Percentiles rank a stretch among this genome's conserved stretches.
phyloP scores from a whole-genome alignment of 371 early-diverging fungal genomes.

The Mortierella sp. region DNA sequence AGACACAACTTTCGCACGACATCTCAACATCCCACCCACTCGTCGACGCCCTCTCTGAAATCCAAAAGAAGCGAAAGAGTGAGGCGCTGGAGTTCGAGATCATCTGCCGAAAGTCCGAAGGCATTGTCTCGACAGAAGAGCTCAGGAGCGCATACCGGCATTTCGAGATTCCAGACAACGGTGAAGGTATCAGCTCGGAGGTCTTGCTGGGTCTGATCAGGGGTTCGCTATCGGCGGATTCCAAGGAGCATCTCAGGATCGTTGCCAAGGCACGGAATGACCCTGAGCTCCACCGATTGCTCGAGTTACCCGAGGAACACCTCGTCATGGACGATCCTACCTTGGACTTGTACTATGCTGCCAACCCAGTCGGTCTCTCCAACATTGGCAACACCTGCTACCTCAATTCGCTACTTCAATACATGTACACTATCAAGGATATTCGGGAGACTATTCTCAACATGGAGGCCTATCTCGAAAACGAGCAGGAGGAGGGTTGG shows the following conservation, averaged over 20 bases:
- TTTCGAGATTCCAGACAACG: slow-evolving; percentile 60
- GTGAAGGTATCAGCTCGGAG: slow-evolving; percentile 39
- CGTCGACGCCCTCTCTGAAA: slow-evolving; percentile 61
- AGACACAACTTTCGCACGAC: slow-evolving; percentile 56
- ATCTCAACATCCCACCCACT: slow-evolving; percentile 30
- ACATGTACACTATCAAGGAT: slow-evolving; percentile 79
- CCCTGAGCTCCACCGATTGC: slow-evolving; percentile 29
- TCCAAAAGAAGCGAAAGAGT: slow-evolving; percentile 58
- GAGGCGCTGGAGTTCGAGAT: slow-evolving; percentile 60
- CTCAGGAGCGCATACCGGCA: slow-evolving; percentile 66
- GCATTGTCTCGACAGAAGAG: slow-evolving; percentile 61
- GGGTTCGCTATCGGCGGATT: slow-evolving; percentile 58
- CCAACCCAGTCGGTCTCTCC: slow-evolving; percentile 77
- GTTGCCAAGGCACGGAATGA: slow-evolving; percentile 26
- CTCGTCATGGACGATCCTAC: slow-evolving; percentile 16
- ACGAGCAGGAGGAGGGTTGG: slow-evolving; percentile 62
- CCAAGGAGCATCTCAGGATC: slow-evolving; percentile 25
- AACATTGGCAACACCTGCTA: slow-evolving; percentile 96
- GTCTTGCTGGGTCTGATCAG: slow-evolving; percentile 52
- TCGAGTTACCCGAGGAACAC: slow-evolving; percentile 25
- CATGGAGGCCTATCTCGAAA: slow-evolving; percentile 66
- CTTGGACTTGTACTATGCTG: slow-evolving; percentile 36
- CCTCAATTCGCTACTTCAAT: slow-evolving; percentile 87
- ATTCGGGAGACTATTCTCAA: slow-evolving; percentile 73
- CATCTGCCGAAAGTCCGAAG: slow-evolving; percentile 63